These are phyloP conservation scores for Penicillium flavigenum DNA, from an alignment of 495 filamentous ascomycete species.

Conservation along the genomic window DNA sequence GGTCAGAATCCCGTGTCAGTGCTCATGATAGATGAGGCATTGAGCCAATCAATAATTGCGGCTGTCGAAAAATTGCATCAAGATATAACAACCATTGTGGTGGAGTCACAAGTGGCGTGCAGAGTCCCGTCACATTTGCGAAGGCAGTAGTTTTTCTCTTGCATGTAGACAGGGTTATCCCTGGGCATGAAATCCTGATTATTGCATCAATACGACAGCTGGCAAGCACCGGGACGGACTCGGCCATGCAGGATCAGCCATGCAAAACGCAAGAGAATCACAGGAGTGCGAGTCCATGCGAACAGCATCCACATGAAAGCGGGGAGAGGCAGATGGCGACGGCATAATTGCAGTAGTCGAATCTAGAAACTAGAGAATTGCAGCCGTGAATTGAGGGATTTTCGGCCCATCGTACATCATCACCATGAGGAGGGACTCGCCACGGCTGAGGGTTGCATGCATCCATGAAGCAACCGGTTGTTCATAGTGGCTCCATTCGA, in stretches of 20 bases:
- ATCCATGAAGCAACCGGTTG: slow-evolving; percentile 42
- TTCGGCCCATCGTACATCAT: slow-evolving; percentile 37
- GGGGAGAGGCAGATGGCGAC: slow-evolving; percentile 37
- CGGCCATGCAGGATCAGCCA: slow-evolving; percentile 44
- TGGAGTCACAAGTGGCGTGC: slow-evolving; percentile 26
- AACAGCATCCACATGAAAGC: slow-evolving; percentile 35
- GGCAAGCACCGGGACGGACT: slow-evolving; percentile 36
- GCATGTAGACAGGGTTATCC: slow-evolving; percentile 32
- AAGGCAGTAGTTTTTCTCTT: slow-evolving; percentile 25
- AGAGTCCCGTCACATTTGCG: slow-evolving; percentile 24
- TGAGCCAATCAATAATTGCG: slow-evolving; percentile 27
- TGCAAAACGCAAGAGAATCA: slow-evolving; percentile 33
- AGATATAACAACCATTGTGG: slow-evolving; percentile 17
- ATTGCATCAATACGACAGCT: slow-evolving; percentile 45
- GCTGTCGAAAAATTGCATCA: slow-evolving; percentile 10
- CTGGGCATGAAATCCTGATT: slow-evolving; percentile 28
- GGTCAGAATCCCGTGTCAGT: slow-evolving; percentile 22
- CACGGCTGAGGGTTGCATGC: slow-evolving; percentile 46
- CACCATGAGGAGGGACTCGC: slow-evolving; percentile 32
- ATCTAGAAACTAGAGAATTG: slow-evolving; percentile 26
- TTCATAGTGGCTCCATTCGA: slow-evolving; percentile 36
- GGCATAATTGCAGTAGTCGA: slow-evolving; percentile 39
- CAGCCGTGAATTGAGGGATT: slow-evolving; percentile 46
- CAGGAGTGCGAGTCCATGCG: slow-evolving; percentile 29
- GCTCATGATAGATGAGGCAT: slow-evolving; percentile 20